Evolutionary conservation across 2,329 filamentous ascomycete species (phyloP), one percentile per base, ranked within the genome.

Genomic region (Stemphylium lycopersici): DNA sequence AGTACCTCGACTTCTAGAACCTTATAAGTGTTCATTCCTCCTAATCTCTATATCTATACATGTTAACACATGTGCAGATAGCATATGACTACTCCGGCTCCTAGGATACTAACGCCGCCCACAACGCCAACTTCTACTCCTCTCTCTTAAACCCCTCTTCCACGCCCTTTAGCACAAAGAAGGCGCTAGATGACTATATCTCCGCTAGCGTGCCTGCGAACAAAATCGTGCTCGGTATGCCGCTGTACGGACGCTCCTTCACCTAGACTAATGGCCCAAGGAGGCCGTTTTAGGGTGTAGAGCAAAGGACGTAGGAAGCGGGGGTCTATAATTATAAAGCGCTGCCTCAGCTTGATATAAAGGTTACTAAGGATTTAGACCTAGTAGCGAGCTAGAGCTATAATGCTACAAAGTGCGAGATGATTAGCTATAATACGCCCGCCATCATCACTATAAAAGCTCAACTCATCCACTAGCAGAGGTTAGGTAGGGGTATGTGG

Each of bases 61-160:
- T 18, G n/a, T 46, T 50, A 20, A 50, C 18, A 38, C 8, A 44
- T 5, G 4, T 44, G 22, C 22, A 24, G 51, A 96, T 96, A 91
- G 89, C 90, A 1, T 96, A 96, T 76, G 91, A 96, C 76, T 96
- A 87, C 55, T 63, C 73, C 12, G 73, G 73, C 8, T 70, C 67
- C 2, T 75, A 71, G 71, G 70, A 74, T 56, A 45, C 61, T 3
- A 59, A 61, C 22, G 60, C 73, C 3, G 72, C 72, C n/a, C 72
- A 75, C 48, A 56, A 70, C 29, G 71, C 72, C 7, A 75, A 74
- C 59, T 67, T 55, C 48, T 45, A 68, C 34, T 48, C 63, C 0
- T 74, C 71, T 2, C 39, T 56, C 3, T 48, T 13, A 33, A 70
- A 72, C 53, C 67, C 70, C 1, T 37, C 33, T 33, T 66, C 61